These are phyloP conservation scores for Penicillium hordei DNA, from an alignment of 2,329 filamentous ascomycete genomes.

Conservation along the genomic window DNA sequence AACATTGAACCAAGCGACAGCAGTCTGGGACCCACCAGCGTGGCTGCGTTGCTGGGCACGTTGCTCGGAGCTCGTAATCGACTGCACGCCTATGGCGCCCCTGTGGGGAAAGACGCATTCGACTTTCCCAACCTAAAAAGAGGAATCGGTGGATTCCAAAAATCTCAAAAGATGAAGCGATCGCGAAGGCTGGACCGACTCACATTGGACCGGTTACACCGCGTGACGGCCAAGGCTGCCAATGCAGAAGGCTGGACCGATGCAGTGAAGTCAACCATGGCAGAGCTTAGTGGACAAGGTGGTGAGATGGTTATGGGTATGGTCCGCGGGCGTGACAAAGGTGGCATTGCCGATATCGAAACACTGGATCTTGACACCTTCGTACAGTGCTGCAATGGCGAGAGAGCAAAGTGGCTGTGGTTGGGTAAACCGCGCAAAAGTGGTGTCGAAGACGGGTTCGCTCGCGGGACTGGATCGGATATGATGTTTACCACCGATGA, in stretches of 20 bases:
- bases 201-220: slow-evolving; percentile 78
- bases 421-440: slow-evolving; percentile 78
- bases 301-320: slow-evolving; percentile 96
- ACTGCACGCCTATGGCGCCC: slow-evolving; percentile 77
- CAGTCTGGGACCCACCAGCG: slow-evolving; percentile 86
- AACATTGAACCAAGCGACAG: slow-evolving; percentile 91
- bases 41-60: slow-evolving; percentile 81
- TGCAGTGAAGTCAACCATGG: slow-evolving; percentile 92
- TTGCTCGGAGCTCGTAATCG: slow-evolving; percentile 88
- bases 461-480: slow-evolving; percentile 36
- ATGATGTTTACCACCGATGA: slow-evolving; percentile 49
- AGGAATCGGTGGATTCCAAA: slow-evolving; percentile 86
- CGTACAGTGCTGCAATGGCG: slow-evolving; percentile 72
- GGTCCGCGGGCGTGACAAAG: slow-evolving; percentile 81
- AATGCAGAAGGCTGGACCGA: slow-evolving; percentile 86
- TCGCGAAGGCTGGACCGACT: slow-evolving; percentile 78
- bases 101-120: slow-evolving; percentile 87
- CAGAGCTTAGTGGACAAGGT: slow-evolving; percentile 88
- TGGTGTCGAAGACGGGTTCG: slow-evolving; percentile 32
- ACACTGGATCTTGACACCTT: slow-evolving; percentile 87
- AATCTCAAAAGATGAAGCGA: slow-evolving; percentile 75
- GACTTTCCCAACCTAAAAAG: slow-evolving; percentile 79
- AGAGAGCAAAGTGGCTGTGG: slow-evolving; percentile 92
- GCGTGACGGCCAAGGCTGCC: slow-evolving; percentile 83
- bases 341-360: slow-evolving; percentile 87